phyloP scores from a whole-genome alignment of 2,329 filamentous ascomycete genomes.

The Epichloe sibirici region DNA sequence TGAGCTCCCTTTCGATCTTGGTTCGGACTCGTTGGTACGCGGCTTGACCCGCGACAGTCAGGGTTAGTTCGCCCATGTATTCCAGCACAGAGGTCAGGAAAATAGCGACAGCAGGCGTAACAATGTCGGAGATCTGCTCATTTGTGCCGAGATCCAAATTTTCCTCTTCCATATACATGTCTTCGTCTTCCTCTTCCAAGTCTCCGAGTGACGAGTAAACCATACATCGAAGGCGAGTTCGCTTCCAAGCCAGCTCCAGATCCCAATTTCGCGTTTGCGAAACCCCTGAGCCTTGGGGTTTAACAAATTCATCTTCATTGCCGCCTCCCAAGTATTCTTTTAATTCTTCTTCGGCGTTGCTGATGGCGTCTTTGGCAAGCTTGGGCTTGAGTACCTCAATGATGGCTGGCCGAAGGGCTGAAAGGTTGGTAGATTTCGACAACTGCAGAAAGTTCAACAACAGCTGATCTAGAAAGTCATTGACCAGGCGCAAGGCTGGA shows the following conservation, averaged over 20 bases:
- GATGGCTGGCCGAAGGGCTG: constrained; percentile 67
- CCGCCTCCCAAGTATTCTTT: constrained; percentile 73
- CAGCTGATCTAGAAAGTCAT: constrained; percentile 86
- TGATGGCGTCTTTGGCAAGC: constrained; percentile 73
- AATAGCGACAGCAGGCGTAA: constrained; percentile 86
- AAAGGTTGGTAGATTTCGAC: constrained; percentile 65
- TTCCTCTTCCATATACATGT: constrained; percentile 73
- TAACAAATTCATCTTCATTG: constrained; percentile 59
- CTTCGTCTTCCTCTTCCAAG: constrained; percentile 96
- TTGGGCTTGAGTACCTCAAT: constrained; percentile 80
- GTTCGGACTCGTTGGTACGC: constrained; percentile 56
- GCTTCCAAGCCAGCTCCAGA: constrained; percentile 86
- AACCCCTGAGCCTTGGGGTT: constrained; percentile 36
- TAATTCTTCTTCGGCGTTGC: constrained; percentile 74
- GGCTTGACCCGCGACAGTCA: constrained; percentile 78
- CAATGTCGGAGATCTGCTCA: constrained; percentile 51
- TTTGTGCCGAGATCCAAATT: constrained; percentile 48
- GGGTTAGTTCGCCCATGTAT: constrained; percentile 80
- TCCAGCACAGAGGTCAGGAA: constrained; percentile 93
- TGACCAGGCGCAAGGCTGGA: constrained; percentile 65
- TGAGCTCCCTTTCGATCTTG: constrained; percentile 47
- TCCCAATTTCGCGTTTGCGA: constrained; percentile 60
- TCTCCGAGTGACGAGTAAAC: constrained; percentile 94
- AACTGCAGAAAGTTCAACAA: constrained; percentile 80
- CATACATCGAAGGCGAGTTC: constrained; percentile 88